Conservation (phyloP, 306 rosid species). For the Medicago ruthenica region DNA sequence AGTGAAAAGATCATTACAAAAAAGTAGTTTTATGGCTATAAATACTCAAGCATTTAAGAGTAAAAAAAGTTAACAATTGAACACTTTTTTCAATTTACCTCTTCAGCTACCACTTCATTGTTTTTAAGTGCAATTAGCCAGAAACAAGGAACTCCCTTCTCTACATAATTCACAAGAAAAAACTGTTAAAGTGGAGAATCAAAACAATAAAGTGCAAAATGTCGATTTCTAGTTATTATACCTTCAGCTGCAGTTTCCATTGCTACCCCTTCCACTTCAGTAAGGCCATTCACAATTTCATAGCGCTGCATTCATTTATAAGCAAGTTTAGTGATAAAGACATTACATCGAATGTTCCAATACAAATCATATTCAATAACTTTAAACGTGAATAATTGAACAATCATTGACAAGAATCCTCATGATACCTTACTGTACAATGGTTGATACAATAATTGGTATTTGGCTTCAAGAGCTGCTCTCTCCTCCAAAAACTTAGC, state of each 20-base stretch:
- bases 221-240: conserved; percentile 37
- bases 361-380: no score
- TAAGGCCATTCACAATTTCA: conserved; percentile 69
- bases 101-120: conserved; percentile 70
- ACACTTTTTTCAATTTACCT: conserved; percentile 53
- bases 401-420: conserved; percentile 3
- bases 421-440: conserved; percentile 66
- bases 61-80: neutral
- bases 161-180: conserved; percentile 47
- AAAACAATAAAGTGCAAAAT: neutral
- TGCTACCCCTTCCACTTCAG: conserved; percentile 62
- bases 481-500: conserved; percentile 77
- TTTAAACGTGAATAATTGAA: neutral
- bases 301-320: conserved; percentile 56
- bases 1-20: neutral
- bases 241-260: conserved; percentile 53
- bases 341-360: conserved; percentile 11
- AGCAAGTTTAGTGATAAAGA: neutral
- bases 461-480: conserved; percentile 84
- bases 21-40: neutral
- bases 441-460: conserved; percentile 80
- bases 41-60: neutral
- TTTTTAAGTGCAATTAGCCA: conserved; percentile 81
- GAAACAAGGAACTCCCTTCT: conserved; percentile 78
- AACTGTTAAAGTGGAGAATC: neutral